Base-by-base conservation (phyloP, 768 basidiomycete species). In the Filobasidium floriforme region DNA sequence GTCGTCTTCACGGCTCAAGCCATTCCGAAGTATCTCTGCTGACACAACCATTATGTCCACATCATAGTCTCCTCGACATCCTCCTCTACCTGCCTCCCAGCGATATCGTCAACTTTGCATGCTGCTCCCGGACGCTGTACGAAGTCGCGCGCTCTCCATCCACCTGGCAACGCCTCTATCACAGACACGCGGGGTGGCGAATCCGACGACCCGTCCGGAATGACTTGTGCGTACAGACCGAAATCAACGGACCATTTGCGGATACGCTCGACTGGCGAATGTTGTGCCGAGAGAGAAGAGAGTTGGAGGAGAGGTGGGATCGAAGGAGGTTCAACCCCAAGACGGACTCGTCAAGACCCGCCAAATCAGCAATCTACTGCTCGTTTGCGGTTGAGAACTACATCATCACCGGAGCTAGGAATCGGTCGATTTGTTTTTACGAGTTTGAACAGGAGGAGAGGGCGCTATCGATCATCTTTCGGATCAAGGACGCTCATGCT, bases 361-460 rank as follows among this genome's bases (percentile, higher is more conserved):
- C 61, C 43, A 32, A 59, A n/a, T 59, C 60, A 7, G 63, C 67
- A 15, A 59, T 68, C 29, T 68, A 68, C 63, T 68, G 67, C 54
- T 49, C 46, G 18, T 59, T 52, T 41, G 51, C 65, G 32, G 26
- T 61, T 22, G 57, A 61, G 1, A 46, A 63, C 49, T 46, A 46
- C 46, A 60, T 68, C 26, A 44, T 68, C 54, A 68, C 67, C 6
- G 67, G 67, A 12, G 49, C 41, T 1, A 57, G 63, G 32, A 63
- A 68, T 40, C 54, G 59, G 55, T 46, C 49, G 24, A 60, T 68
- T 41, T 65, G 49, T 22, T 61, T 68, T 51, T 68, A 63, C 63
- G 52, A 68, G 24, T 52, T 54, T 37, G 49, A 46, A 32, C 19
- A 15, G 62, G 51, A 24, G 14, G 26, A n/a, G 14, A 18, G 60